These are phyloP conservation scores for Metschnikowia kofuensis DNA, from an alignment of 805 yeast species.

Conservation along the genomic window DNA sequence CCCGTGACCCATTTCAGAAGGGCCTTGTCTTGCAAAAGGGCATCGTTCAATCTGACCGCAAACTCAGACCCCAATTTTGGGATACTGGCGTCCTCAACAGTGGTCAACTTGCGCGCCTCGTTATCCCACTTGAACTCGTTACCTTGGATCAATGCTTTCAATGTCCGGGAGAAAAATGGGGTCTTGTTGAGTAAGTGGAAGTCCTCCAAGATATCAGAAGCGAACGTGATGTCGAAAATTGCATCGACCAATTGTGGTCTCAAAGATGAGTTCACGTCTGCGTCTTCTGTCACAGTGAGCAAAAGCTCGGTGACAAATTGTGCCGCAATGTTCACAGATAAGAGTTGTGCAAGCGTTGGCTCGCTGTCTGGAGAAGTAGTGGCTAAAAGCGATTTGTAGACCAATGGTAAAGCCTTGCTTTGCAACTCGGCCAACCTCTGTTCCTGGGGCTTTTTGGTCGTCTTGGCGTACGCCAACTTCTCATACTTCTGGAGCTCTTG, in stretches of 20 bases:
- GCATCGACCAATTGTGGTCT: constrained; percentile 52
- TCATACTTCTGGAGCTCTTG: constrained; percentile 60
- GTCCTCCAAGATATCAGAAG: constrained; percentile 66
- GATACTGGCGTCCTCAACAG: constrained; percentile 31
- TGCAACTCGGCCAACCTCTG: constrained; percentile 72
- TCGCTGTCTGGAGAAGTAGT: constrained; percentile 29
- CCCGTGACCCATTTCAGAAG: constrained; percentile 60
- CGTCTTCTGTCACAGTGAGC: constrained; percentile 49
- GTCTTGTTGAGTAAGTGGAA: constrained; percentile 62
- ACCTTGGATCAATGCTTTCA: constrained; percentile 78
- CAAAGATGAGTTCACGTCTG: constrained; percentile 35
- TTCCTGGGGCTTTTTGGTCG: constrained; percentile 82
- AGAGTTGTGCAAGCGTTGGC: constrained; percentile 45
- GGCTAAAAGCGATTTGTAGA: constrained; percentile 51
- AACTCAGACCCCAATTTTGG: constrained; percentile 56
- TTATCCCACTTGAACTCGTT: constrained; percentile 73
- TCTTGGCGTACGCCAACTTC: constrained; percentile 51
- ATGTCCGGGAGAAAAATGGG: constrained; percentile 70
- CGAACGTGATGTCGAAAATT: constrained; percentile 51
- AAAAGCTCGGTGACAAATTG: constrained; percentile 80
- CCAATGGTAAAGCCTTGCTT: constrained; percentile 59
- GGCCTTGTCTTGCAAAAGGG: constrained; percentile 46
- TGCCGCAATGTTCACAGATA: constrained; percentile 73
- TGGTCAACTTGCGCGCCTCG: constrained; percentile 44
- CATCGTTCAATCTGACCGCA: constrained; percentile 52